Conservation (phyloP, 495 filamentous ascomycete genomes). For the Neurospora sp. region DNA sequence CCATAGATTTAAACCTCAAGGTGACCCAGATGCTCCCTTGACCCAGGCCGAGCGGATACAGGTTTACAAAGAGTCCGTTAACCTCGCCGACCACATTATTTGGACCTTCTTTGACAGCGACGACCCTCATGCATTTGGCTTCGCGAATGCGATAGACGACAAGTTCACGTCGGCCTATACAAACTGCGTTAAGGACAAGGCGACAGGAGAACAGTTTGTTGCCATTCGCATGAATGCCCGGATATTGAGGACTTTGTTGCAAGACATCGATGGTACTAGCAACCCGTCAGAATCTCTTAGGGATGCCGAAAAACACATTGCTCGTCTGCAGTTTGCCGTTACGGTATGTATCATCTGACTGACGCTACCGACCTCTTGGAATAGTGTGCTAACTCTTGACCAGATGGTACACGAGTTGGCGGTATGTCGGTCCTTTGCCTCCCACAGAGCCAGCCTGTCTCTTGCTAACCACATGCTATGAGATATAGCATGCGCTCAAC, state of each 20-base stretch:
- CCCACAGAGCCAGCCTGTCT: not conserved
- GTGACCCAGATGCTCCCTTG: not conserved
- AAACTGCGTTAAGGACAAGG: not conserved
- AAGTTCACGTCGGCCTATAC: not conserved
- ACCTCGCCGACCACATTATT: not conserved
- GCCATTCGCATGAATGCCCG: not conserved
- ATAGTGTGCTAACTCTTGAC: not conserved
- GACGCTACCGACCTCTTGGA: not conserved
- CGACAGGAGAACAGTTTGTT: not conserved
- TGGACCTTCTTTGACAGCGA: not conserved
- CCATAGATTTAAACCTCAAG: not conserved
- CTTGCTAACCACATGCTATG: not conserved
- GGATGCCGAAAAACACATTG: not conserved
- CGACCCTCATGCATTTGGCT: not conserved
- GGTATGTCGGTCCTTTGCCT: not conserved
- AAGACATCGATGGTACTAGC: not conserved
- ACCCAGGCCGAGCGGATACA: not conserved
- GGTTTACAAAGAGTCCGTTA: not conserved
- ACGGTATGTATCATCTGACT: not conserved
- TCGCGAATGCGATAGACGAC: not conserved
- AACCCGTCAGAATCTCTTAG: not conserved
- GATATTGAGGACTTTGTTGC: not conserved
- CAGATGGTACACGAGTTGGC: not conserved
- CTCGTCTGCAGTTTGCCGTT: not conserved
- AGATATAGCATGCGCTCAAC: not conserved